Evolutionary conservation across 106 monocot genomes (phyloP).

Genomic region (Iris macrosiphon): DNA sequence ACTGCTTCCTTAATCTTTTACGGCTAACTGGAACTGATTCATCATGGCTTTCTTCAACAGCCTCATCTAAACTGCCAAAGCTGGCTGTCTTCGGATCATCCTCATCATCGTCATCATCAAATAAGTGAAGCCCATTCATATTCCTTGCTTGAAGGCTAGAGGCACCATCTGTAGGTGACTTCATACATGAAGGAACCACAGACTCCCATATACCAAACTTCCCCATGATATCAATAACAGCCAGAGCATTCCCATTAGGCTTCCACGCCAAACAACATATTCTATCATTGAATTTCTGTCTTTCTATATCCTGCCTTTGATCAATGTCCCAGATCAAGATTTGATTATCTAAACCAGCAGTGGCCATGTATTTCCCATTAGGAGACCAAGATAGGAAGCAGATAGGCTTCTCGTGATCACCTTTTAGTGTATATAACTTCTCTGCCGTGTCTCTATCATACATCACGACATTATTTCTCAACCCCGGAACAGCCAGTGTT

Average conservation of each 20-base stretch:
- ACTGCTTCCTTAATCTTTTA: conserved; percentile 51
- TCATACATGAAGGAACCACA: conserved; percentile 75
- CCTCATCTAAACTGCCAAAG: conserved; percentile 62
- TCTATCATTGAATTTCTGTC: conserved; percentile 79
- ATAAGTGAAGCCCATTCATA: conserved; percentile 36
- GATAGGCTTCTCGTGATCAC: conserved; percentile 71
- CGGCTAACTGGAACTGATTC: conserved; percentile 47
- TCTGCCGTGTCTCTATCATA: conserved; percentile 91
- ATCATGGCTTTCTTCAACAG: conserved; percentile 38
- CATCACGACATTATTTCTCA: conserved; percentile 95
- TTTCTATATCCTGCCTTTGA: conserved; percentile 83
- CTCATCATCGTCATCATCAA: conserved; percentile 62
- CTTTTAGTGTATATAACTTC: conserved; percentile 78
- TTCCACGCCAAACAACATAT: conserved; percentile 85
- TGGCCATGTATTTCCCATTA: conserved; percentile 91
- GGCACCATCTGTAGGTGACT: conserved; percentile 74
- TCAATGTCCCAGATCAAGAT: conserved; percentile 94
- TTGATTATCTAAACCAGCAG: conserved; percentile 74
- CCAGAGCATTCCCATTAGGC: conserved; percentile 72
- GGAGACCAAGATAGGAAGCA: conserved; percentile 93
- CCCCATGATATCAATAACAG: conserved; percentile 76
- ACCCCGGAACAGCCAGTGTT: conserved; percentile 76
- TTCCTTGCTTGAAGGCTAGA: conserved; percentile 24
- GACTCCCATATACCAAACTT: conserved; percentile 85
- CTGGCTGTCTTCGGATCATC: conserved; percentile 28